Evolutionary conservation across 129 eudicot genomes (phyloP).

Genomic region (Flaveria trinervia): DNA sequence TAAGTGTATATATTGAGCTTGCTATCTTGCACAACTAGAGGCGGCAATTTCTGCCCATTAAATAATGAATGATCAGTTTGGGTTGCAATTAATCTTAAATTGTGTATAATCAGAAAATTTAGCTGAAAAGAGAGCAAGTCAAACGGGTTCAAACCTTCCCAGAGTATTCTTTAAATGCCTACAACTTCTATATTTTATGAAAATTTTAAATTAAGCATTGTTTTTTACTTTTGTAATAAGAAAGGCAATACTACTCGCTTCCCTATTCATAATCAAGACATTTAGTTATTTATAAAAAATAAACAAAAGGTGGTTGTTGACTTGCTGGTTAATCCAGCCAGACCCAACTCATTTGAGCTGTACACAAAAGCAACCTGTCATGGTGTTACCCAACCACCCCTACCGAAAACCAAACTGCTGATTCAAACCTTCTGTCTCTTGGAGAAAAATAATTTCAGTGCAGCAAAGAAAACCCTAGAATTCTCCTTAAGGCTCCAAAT

Average conservation of each 20-base stretch:
- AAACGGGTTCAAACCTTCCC: too few relatives aligned
- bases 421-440: constrained; percentile 68
- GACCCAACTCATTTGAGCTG: background rate
- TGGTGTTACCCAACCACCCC: background rate
- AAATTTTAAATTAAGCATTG: too few relatives aligned
- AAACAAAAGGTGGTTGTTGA: background rate
- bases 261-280: background rate
- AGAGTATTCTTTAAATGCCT: too few relatives aligned
- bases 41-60: too few relatives aligned
- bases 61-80: too few relatives aligned
- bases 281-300: background rate
- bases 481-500: constrained; percentile 83
- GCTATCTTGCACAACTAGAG: background rate
- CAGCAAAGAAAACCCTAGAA: constrained; percentile 74
- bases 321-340: background rate
- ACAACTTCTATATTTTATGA: too few relatives aligned
- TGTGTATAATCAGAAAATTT: too few relatives aligned
- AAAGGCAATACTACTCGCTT: background rate
- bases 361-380: background rate
- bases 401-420: constrained; percentile 1
- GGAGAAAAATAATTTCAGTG: constrained; percentile 67
- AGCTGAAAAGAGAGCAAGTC: too few relatives aligned
- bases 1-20: background rate
- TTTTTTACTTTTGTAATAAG: background rate
- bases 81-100: too few relatives aligned